Evolutionary conservation across 805 yeast genomes (phyloP).

Genomic region (Yamadazyma paraphyllophila): DNA sequence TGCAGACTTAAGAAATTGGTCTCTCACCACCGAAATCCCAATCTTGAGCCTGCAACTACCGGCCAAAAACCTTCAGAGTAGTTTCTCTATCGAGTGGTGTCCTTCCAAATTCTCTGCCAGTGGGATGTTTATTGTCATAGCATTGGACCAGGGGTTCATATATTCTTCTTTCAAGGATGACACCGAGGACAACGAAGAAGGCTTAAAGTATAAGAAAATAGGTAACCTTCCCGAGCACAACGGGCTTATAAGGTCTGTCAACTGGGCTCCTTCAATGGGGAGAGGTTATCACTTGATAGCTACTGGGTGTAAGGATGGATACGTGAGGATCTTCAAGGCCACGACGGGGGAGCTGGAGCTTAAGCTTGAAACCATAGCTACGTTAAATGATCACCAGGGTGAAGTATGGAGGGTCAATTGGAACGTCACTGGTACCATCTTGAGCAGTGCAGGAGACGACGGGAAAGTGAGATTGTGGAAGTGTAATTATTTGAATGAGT

Average conservation of each 20-base stretch:
- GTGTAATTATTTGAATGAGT: slow-evolving; percentile 77
- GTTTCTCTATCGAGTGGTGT: slow-evolving; percentile 87
- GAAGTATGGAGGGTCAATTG: slow-evolving; percentile 97
- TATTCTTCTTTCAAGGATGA: slow-evolving; percentile 36
- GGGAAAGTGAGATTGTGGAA: slow-evolving; percentile 93
- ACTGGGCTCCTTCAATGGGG: slow-evolving; percentile 98
- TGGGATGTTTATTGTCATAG: slow-evolving; percentile 81
- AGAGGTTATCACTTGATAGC: slow-evolving; percentile 84
- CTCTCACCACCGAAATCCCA: slow-evolving; percentile 66
- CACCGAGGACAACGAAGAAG: slow-evolving; percentile 11
- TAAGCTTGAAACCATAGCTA: slow-evolving; percentile 60
- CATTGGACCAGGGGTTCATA: slow-evolving; percentile 83
- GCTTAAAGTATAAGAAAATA: slow-evolving; percentile 42
- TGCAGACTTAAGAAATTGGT: slow-evolving; percentile 82
- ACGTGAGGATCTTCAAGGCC: slow-evolving; percentile 79
- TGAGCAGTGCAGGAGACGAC: slow-evolving; percentile 94
- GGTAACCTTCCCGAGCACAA: slow-evolving; percentile 78
- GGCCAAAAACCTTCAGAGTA: slow-evolving; percentile 78
- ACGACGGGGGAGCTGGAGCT: slow-evolving; percentile 41
- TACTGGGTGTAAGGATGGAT: slow-evolving; percentile 95
- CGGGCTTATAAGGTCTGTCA: slow-evolving; percentile 81
- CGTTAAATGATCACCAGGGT: slow-evolving; percentile 72
- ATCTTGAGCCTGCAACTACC: slow-evolving; percentile 65
- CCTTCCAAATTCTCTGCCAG: slow-evolving; percentile 71
- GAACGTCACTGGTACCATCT: slow-evolving; percentile 90